Evolutionary conservation across 169 alveolate genomes (phyloP), one percentile per base, ranked within the genome.

Genomic region (Cryptosporidium xiaoi): DNA sequence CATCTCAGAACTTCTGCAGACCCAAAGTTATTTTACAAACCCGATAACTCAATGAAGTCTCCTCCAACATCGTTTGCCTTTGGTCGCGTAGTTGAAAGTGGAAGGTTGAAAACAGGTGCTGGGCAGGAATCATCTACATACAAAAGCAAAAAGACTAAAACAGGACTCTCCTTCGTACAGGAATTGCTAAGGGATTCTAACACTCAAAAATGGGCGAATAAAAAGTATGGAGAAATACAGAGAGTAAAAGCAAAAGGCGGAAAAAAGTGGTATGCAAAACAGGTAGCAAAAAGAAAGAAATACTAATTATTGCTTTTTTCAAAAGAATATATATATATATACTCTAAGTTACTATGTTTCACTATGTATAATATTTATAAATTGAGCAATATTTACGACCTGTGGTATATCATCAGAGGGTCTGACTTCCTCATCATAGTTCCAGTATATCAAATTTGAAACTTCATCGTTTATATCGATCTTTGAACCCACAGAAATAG

Each of bases 191-290:
- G 66, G 16, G 71, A 77, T 77, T 55, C 87, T 15, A 40, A 56
- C 36, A 77, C 87, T 0, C 87, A 77, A 77, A 77, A 46, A 34
- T 77, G 87, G 87, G 69, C 77, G n/a, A 77, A 77, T 77, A 77
- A 60, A 50, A 77, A 62, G 36, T 77, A 77, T 44, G 24, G 6
- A 3, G 87, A 77, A 60, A 77, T 77, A 60, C 87, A 77, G 4
- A 77, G 46, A 10, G 12, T 33, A 10, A 77, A 40, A 34, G 2
- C 46, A 1, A 77, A 77, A 31, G 87, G 87, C 10, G 87, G 51
- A 15, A 77, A 60, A 46, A 77, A 77, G 46, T 77, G 87, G 87
- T 77, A 77, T 77, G 44, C 60, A 24, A 77, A 16, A 44, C 87
- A 77, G 71, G 46, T 77, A 58, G 58, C 64, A 77, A 77, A 40